A percentile compares a stretch with the other conserved stretches of the same genome.
phyloP scores from a whole-genome alignment of 768 basidiomycete genomes.

The Boletus rex-veris region DNA sequence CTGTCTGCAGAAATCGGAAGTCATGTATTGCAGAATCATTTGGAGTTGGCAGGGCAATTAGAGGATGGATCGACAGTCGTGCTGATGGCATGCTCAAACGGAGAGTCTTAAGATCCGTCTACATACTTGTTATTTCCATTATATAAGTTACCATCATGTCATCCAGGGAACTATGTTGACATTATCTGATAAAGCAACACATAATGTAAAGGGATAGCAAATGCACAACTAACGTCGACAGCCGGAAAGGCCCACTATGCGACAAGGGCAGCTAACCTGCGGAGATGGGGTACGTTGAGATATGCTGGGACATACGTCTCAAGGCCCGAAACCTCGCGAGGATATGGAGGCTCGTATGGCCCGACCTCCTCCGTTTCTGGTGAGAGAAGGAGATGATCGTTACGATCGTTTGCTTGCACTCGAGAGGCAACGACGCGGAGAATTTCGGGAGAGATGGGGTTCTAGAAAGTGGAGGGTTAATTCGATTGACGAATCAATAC shows the following conservation, averaged over 20 bases:
- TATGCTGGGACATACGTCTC: slow-evolving; percentile 96
- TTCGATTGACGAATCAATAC: not conserved
- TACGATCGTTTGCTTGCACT: slow-evolving; percentile 93
- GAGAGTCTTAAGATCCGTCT: not conserved
- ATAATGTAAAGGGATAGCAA: slow-evolving; percentile 19
- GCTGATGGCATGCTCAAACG: slow-evolving; percentile 6
- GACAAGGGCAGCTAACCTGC: slow-evolving; percentile 83
- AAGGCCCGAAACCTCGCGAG: slow-evolving; percentile 90
- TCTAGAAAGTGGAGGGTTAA: slow-evolving; percentile 42
- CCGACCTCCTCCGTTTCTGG: slow-evolving; percentile 98
- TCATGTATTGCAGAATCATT: slow-evolving; percentile 45
- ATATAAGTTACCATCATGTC: not conserved
- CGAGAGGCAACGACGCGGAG: slow-evolving; percentile 93
- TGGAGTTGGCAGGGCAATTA: slow-evolving; percentile 45
- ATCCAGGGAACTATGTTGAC: slow-evolving; percentile 3
- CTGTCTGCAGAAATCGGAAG: slow-evolving; percentile 24
- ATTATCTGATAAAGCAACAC: slow-evolving; percentile 20
- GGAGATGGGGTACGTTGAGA: slow-evolving; percentile 83
- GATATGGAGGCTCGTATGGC: slow-evolving; percentile 89
- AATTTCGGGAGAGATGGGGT: slow-evolving; percentile 96
- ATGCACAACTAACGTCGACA: slow-evolving; percentile 1
- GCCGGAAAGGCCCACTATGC: slow-evolving; percentile 41
- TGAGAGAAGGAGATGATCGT: slow-evolving; percentile 92
- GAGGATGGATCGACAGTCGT: slow-evolving; percentile 46
- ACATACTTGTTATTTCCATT: not conserved